Evolutionary conservation across 2,329 filamentous ascomycete genomes (phyloP), one percentile per base, ranked within the genome.

Genomic region (Ceratocystis variospora): DNA sequence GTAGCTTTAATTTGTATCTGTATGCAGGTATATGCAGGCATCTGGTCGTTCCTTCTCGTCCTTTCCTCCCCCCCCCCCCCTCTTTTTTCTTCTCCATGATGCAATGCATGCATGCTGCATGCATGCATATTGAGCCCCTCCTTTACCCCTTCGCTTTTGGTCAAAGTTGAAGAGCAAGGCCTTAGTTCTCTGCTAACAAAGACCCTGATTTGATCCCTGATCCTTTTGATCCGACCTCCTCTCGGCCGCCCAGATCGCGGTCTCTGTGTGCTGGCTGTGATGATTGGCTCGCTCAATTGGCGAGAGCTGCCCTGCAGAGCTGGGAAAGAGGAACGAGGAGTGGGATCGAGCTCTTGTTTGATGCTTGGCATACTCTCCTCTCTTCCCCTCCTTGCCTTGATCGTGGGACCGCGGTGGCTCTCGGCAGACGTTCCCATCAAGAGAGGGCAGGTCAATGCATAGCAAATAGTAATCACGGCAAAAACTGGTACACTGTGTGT

Each of bases 1-100:
- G 55, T n/a, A 59, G 55, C 55, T 59, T 59, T 41, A 41, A 59
- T n/a, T 59, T 37, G 55, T 28, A 33, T 59, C 55, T 59, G 12
- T 19, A 59, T 59, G 55, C 17, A 33, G 55, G 31, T 33, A 41
- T 41, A 41, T 41, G 37, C 37, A 41, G 37, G 31, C 22, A 5
- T n/a, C 10, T 31, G 12, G 25, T 8, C 15, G 48, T 25, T 15
- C 22, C 22, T 53, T 59, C 53, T 33, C 17, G n/a, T 25, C n/a
- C 48, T 31, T 31, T 59, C 53, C 28, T 31, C 25, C 7, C 25
- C 28, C 22, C 22, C 28, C n/a, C n/a, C 15, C 19, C 50, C 50
- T 15, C 5, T 31, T 31, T 31, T 33, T 33, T 59, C 25, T 17
- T 59, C n/a, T 17, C 53, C 17, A 59, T 59, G 53, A 57, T 57